Evolutionary conservation across 257 asterid genomes (phyloP), one percentile per base, ranked within the genome.

Genomic region (Salvia rosmarinus): DNA sequence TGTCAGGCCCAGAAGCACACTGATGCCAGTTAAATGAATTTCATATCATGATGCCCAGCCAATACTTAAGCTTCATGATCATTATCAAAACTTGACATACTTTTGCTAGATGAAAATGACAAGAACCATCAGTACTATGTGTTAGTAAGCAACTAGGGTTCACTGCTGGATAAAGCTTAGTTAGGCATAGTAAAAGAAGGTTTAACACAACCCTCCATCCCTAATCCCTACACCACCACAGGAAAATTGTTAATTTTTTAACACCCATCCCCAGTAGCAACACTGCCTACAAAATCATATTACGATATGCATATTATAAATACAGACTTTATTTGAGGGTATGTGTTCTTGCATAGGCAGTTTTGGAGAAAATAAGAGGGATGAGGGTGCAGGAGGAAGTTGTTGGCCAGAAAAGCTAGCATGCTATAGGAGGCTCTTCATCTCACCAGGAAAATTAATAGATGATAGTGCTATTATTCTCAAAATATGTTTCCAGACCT

Each of bases 221-320:
- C 17, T 40, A 1, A 25, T n/a, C 59, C 8, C 66, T 40, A 56
- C 20, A 42, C 34, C 17, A 10, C 58, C 19, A 16, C 44, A 12
- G 44, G 44, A 66, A 23, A 47, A 46, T 3, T 44, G 35, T 17
- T 10, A 17, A 14, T 47, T 16, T 6, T 5, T 54, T 60, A 32
- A 30, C 59, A 70, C 51, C 52, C 51, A 44, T 71, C 64, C 64
- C 58, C 42, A 61, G 13, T 44, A 39, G 42, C 55, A 49, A 37
- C 63, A 34, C 12, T 56, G 35, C 58, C 40, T 51, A 37, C 6
- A 30, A n/a, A n/a, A n/a, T n/a, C n/a, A 25, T 25, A 25, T 25
- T 25, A 25, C 30, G 3, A 25, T 25, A 25, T 25, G 30, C 30
- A 25, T 1, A 25, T 25, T 25, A 25, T 25, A 25, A 25, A 25